phyloP scores from a whole-genome alignment of 78 protist genomes.

The Dictyostelium firmibasis region DNA sequence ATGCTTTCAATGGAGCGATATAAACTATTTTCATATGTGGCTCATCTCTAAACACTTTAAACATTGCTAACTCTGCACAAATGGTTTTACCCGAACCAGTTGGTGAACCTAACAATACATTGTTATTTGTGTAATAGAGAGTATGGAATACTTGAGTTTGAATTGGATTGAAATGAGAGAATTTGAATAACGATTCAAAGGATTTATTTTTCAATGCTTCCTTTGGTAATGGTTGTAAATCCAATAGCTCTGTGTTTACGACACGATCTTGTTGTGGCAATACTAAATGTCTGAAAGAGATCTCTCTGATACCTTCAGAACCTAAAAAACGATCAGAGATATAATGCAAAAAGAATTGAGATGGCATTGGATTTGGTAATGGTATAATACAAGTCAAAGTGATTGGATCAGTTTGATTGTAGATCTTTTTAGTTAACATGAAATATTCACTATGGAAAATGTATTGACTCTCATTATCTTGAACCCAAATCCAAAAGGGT shows the following conservation, averaged over 20 bases:
- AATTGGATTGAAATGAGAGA: constrained; percentile 98
- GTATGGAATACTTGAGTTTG: constrained; percentile 97
- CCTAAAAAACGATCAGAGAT: constrained; percentile 96
- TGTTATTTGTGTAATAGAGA: constrained; percentile 96
- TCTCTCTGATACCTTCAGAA: constrained; percentile 78
- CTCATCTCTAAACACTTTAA: constrained; percentile 82
- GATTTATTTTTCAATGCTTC: constrained; percentile 83
- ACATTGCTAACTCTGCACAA: constrained; percentile 98
- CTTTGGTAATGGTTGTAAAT: constrained; percentile 94
- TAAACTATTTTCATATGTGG: constrained; percentile 94
- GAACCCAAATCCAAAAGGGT: constrained; percentile 93
- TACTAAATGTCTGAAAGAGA: constrained; percentile 89
- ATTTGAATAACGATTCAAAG: constrained; percentile 85
- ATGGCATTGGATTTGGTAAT: constrained; percentile 92
- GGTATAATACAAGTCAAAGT: constrained; percentile 90
- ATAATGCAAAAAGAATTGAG: constrained; percentile 93
- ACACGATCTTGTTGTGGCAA: constrained; percentile 93
- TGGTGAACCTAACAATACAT: constrained; percentile 98
- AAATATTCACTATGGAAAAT: constrained; percentile 94
- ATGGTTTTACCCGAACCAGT: constrained; percentile 99
- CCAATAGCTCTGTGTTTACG: constrained; percentile 96
- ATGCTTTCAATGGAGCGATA: constrained; percentile 99
- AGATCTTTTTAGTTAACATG: constrained; percentile 73
- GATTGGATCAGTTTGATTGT: constrained; percentile 38
- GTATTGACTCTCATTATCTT: constrained; percentile 83